Conservation (phyloP, 2,329 filamentous ascomycete genomes). For the Aspergillus sp. region DNA sequence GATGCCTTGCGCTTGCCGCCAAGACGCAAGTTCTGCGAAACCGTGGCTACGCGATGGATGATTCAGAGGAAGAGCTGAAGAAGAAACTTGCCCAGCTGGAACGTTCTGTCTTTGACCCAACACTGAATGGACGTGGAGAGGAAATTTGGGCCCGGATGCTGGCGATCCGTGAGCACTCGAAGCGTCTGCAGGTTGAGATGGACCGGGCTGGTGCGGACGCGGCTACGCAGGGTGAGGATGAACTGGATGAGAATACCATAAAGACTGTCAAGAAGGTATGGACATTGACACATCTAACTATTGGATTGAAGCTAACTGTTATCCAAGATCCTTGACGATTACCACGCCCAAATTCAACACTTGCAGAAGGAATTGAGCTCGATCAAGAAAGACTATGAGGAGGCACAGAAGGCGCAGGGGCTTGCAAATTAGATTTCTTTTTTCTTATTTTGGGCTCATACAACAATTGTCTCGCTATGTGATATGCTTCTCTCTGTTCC, state of each 20-base stretch:
- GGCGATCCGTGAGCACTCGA: slow-evolving; percentile 52
- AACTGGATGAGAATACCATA: slow-evolving; percentile 53
- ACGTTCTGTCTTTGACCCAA: slow-evolving; percentile 53
- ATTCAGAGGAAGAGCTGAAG: slow-evolving; percentile 56
- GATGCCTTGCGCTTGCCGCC: slow-evolving; percentile 54
- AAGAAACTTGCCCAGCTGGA: slow-evolving; percentile 55
- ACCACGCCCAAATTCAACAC: slow-evolving; percentile 48
- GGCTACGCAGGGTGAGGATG: slow-evolving; percentile 35
- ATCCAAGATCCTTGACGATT: slow-evolving; percentile 44
- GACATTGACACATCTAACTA: neutral
- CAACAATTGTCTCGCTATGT: neutral
- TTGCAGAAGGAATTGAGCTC: slow-evolving; percentile 55
- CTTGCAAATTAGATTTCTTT: slow-evolving; percentile 8
- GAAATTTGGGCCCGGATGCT: slow-evolving; percentile 64
- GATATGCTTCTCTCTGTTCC: slow-evolving; percentile 6
- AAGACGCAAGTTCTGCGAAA: slow-evolving; percentile 60
- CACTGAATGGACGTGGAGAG: slow-evolving; percentile 53
- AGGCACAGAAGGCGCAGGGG: slow-evolving; percentile 42
- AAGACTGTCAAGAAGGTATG: slow-evolving; percentile 55
- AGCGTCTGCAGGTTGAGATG: slow-evolving; percentile 53
- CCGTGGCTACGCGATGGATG: slow-evolving; percentile 59
- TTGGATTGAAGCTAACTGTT: slow-evolving; percentile 7
- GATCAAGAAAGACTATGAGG: slow-evolving; percentile 53
- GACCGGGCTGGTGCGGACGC: slow-evolving; percentile 45
- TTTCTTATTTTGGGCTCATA: neutral